Percentiles rank a stretch among this genome's conserved stretches.
Conservation (phyloP, 805 yeast species). For the Candida ovalis region DNA sequence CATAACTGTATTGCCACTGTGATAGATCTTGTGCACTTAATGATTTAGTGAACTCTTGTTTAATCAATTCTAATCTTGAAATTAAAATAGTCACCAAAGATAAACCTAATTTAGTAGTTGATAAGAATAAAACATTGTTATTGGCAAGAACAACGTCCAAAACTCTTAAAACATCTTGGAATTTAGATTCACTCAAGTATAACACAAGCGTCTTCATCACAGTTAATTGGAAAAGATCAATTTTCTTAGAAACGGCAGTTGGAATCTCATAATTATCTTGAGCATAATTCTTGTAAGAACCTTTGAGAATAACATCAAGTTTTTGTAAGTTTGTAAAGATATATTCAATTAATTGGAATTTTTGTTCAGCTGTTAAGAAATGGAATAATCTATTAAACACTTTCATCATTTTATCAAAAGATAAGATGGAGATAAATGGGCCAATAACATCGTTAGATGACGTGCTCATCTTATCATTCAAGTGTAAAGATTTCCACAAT, state of each 20-base stretch:
- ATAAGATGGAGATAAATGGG: slow-evolving; percentile 79
- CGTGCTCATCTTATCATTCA: slow-evolving; percentile 55
- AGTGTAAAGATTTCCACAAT: slow-evolving; percentile 76
- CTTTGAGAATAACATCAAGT: slow-evolving; percentile 70
- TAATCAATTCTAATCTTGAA: slow-evolving; percentile 87
- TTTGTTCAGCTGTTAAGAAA: slow-evolving; percentile 71
- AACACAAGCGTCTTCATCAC: slow-evolving; percentile 82
- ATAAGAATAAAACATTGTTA: slow-evolving; percentile 66
- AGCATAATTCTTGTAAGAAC: slow-evolving; percentile 68
- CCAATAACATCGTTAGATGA: slow-evolving; percentile 56
- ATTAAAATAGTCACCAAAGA: slow-evolving; percentile 85
- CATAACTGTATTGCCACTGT: slow-evolving; percentile 79
- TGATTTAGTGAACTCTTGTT: slow-evolving; percentile 62
- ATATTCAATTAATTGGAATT: slow-evolving; percentile 70
- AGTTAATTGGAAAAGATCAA: slow-evolving; percentile 75
- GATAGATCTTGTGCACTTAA: slow-evolving; percentile 53
- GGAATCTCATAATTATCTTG: slow-evolving; percentile 45
- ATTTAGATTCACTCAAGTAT: slow-evolving; percentile 75
- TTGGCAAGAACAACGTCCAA: slow-evolving; percentile 66
- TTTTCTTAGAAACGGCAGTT: slow-evolving; percentile 48
- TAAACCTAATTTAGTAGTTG: slow-evolving; percentile 74
- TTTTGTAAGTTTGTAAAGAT: slow-evolving; percentile 78
- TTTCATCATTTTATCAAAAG: slow-evolving; percentile 84
- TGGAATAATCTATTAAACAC: slow-evolving; percentile 85
- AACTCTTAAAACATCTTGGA: slow-evolving; percentile 73